These are phyloP conservation scores for Tolypocladium sp. DNA, from an alignment of 2,329 filamentous ascomycete genomes.

Conservation along the genomic window DNA sequence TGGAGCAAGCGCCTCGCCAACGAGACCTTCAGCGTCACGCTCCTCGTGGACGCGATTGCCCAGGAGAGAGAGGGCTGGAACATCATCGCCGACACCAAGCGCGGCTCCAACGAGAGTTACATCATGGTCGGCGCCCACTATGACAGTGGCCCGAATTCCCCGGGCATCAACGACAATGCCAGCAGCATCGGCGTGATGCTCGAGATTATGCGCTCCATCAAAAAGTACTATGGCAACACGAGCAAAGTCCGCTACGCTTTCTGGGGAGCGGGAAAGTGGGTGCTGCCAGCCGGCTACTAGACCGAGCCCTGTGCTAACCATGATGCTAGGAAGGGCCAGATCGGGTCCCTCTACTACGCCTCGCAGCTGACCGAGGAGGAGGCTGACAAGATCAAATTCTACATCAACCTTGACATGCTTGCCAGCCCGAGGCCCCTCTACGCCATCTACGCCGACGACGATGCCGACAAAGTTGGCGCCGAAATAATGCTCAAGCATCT, in stretches of 20 bases:
- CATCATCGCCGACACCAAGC: slow-evolving; percentile 28
- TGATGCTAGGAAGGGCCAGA: slow-evolving; percentile 22
- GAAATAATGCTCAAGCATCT: not conserved
- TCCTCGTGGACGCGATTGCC: slow-evolving; percentile 21
- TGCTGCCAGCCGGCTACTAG: slow-evolving; percentile 5
- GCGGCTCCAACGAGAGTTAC: slow-evolving; percentile 25
- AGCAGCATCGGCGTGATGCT: slow-evolving; percentile 23
- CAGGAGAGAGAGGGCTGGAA: slow-evolving; percentile 26
- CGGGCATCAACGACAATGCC: slow-evolving; percentile 30
- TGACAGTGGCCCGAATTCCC: slow-evolving; percentile 24
- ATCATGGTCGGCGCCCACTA: slow-evolving; percentile 30
- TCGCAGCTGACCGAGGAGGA: slow-evolving; percentile 24
- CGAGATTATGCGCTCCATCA: slow-evolving; percentile 23
- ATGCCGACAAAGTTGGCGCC: slow-evolving; percentile 28
- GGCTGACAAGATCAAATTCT: slow-evolving; percentile 49
- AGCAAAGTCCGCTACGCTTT: slow-evolving; percentile 30
- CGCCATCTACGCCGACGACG: slow-evolving; percentile 28
- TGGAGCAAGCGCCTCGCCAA: slow-evolving; percentile 20
- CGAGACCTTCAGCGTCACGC: slow-evolving; percentile 18
- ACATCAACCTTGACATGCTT: slow-evolving; percentile 67
- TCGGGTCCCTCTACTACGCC: slow-evolving; percentile 32
- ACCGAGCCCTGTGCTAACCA: not conserved
- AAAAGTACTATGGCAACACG: slow-evolving; percentile 21
- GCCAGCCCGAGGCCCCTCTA: slow-evolving; percentile 28
- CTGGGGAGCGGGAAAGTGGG: slow-evolving; percentile 28